Conservation (phyloP, 768 basidiomycete genomes). For the Daedalea quercina region DNA sequence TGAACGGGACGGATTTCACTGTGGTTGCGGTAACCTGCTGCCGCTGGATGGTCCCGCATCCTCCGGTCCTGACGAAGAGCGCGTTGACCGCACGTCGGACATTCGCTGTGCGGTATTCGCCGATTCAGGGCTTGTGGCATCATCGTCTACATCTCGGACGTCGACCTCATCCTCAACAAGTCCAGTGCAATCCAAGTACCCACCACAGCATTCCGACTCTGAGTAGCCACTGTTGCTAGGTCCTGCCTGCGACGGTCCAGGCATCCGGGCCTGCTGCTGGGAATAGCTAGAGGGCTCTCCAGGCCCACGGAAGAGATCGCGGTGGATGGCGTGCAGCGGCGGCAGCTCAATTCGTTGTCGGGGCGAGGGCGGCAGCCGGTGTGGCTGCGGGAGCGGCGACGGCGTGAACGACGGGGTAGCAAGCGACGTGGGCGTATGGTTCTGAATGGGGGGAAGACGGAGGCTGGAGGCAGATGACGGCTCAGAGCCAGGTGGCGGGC, state of each 20-base stretch:
- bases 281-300: constrained; percentile 2
- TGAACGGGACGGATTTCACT: neutral
- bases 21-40: neutral
- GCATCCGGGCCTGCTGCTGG: constrained; percentile 5
- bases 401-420: constrained; percentile 16
- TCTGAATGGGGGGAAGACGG: constrained; percentile 14
- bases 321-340: constrained; percentile 6
- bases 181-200: constrained; percentile 41
- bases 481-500: constrained; percentile 12
- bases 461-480: constrained; percentile 4
- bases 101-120: constrained; percentile 13
- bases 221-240: constrained; percentile 12
- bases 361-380: constrained; percentile 17
- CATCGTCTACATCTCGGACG: constrained; percentile 13
- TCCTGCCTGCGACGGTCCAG: constrained; percentile 1
- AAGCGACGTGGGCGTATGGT: constrained; percentile 17
- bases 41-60: neutral
- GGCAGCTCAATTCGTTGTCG: constrained; percentile 15
- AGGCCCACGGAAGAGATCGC: constrained; percentile 9
- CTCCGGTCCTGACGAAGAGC: constrained; percentile 14
- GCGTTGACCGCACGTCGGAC: constrained; percentile 20
- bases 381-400: constrained; percentile 14
- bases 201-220: constrained; percentile 42
- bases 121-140: neutral
- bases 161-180: constrained; percentile 28